These are phyloP conservation scores for Mucor lusitanicus DNA, from an alignment of 371 early-diverging fungal species.

Conservation along the genomic window DNA sequence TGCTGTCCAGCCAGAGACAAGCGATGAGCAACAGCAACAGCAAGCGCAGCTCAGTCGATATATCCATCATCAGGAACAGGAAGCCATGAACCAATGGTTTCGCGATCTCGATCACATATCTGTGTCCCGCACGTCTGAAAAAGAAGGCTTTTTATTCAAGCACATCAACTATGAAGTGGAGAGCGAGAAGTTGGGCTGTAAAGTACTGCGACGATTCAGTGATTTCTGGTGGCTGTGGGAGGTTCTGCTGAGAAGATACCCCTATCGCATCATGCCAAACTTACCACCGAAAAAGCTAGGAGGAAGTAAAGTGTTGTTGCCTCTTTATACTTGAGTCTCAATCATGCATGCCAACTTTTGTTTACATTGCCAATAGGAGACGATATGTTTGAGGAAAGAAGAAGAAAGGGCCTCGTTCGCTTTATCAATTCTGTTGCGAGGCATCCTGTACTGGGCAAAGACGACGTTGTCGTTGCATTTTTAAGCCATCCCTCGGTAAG, in stretches of 20 bases:
- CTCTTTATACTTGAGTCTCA: too few species aligned
- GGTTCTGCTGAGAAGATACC: conserved; percentile 71
- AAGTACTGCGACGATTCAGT: conserved; percentile 79
- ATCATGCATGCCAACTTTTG: too few species aligned
- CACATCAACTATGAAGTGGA: conserved; percentile 81
- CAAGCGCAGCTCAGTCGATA: background rate
- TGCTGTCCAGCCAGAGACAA: background rate
- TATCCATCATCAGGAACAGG: conserved; percentile 11
- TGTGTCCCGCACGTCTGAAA: conserved; percentile 60
- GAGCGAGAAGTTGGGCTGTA: conserved; percentile 61
- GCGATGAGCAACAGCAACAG: background rate
- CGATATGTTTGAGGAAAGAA: conserved; percentile 68
- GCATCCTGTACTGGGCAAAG: conserved; percentile 75
- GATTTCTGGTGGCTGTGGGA: conserved; percentile 88
- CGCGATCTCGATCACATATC: conserved; percentile 49
- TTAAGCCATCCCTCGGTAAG: conserved; percentile 66
- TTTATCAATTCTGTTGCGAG: conserved; percentile 77
- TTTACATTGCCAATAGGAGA: conserved; percentile 42
- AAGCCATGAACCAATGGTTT: conserved; percentile 39
- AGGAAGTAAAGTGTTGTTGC: conserved; percentile 41
- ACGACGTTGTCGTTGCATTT: conserved; percentile 65
- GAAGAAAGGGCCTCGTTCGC: conserved; percentile 70
- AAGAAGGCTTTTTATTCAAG: conserved; percentile 81
- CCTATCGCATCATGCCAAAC: conserved; percentile 70
- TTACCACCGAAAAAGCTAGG: conserved; percentile 71